These are phyloP conservation scores for Gyrodon lividus DNA, from an alignment of 768 basidiomycete genomes.

Conservation along the genomic window DNA sequence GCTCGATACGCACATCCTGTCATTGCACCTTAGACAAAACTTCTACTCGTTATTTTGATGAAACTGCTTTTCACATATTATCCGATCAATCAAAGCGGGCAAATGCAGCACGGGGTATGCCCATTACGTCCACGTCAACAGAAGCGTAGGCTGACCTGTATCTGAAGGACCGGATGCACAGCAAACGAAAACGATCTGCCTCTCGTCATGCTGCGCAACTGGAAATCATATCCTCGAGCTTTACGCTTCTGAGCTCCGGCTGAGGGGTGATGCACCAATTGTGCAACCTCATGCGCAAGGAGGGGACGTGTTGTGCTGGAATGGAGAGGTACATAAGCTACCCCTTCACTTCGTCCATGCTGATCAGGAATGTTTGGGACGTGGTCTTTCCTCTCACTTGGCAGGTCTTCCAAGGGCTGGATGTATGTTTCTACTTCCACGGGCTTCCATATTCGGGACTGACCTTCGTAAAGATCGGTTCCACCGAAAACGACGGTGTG, in stretches of 20 bases:
- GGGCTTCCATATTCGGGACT: not conserved
- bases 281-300: slow-evolving; percentile 65
- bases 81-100: slow-evolving; percentile 39
- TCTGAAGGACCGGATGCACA: slow-evolving; percentile 67
- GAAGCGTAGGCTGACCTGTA: slow-evolving; percentile 2
- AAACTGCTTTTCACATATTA: slow-evolving; percentile 20
- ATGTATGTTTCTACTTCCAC: slow-evolving; percentile 41
- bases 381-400: not conserved
- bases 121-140: not conserved
- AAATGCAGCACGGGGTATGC: slow-evolving; percentile 60
- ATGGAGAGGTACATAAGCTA: slow-evolving; percentile 65
- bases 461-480: slow-evolving; percentile 44
- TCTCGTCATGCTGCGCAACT: slow-evolving; percentile 12
- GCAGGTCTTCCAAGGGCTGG: slow-evolving; percentile 77
- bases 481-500: slow-evolving; percentile 71
- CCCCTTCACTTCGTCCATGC: not conserved
- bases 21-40: slow-evolving; percentile 9
- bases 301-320: slow-evolving; percentile 76
- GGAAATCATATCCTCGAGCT: slow-evolving; percentile 42
- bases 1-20: slow-evolving; percentile 36
- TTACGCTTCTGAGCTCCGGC: slow-evolving; percentile 72
- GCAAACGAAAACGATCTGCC: slow-evolving; percentile 26
- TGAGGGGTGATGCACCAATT: slow-evolving; percentile 59
- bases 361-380: not conserved
- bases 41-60: not conserved